A percentile compares a stretch with the other conserved stretches of the same genome.
phyloP scores from a whole-genome alignment of 257 asterid genomes.

The Nicotiana knightiana region DNA sequence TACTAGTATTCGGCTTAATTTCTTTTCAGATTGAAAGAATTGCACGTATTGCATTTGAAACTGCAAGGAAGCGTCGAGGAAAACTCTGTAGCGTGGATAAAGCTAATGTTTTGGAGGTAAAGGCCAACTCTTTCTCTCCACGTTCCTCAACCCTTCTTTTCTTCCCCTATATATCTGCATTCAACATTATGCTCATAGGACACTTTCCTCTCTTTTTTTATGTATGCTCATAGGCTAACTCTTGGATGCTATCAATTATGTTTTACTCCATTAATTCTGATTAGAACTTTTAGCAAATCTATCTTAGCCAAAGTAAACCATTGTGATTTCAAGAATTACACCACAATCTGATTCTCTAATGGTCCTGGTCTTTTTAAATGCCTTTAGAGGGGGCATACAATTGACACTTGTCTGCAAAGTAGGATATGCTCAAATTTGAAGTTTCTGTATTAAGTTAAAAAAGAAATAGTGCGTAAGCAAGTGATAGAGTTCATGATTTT shows the following conservation, averaged over 20 bases:
- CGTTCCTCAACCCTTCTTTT: not conserved
- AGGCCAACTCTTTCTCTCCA: conserved; percentile 1
- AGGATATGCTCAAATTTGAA: not conserved
- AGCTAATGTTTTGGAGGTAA: conserved; percentile 98
- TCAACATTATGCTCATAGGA: not conserved
- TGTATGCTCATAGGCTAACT: too few relatives aligned
- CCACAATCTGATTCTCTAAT: not conserved
- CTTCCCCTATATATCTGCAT: not conserved
- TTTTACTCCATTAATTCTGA: too few relatives aligned
- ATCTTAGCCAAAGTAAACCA: not conserved
- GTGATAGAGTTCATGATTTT: conserved; percentile 11
- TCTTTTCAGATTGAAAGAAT: conserved; percentile 82
- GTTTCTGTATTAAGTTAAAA: not conserved
- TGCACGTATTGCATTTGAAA: conserved; percentile 93
- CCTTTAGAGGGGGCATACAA: not conserved
- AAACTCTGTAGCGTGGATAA: conserved; percentile 95
- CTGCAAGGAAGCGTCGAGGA: conserved; percentile 84
- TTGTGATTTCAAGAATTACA: not conserved
- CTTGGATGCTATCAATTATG: too few relatives aligned
- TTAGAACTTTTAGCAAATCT: too few relatives aligned
- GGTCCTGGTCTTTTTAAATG: not conserved
- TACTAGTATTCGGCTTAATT: not conserved
- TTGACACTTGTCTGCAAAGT: not conserved
- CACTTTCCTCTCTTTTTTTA: too few relatives aligned
- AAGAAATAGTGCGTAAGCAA: too few relatives aligned